These are phyloP conservation scores for Coleophoma cylindrospora DNA, from an alignment of 2,329 filamentous ascomycete genomes.

Conservation along the genomic window DNA sequence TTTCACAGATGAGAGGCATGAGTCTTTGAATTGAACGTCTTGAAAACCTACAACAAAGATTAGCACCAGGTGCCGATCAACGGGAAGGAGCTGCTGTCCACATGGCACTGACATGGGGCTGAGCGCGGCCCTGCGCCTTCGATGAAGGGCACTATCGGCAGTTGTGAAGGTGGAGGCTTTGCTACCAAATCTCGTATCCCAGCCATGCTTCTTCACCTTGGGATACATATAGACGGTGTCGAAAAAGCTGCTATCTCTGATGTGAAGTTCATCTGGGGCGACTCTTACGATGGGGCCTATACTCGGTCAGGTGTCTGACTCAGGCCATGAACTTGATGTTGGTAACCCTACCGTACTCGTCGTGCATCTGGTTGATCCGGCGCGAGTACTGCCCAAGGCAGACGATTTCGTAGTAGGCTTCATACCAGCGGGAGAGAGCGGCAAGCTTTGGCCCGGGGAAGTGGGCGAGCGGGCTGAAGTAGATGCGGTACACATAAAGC, in stretches of 20 bases:
- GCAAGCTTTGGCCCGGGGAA: constrained; percentile 25
- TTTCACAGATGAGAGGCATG: not conserved
- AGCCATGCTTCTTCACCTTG: not conserved
- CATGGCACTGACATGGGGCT: constrained; percentile 1
- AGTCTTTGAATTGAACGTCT: not conserved
- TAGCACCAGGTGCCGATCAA: not conserved
- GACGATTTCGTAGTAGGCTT: not conserved
- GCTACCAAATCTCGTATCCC: not conserved
- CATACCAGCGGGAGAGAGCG: constrained; percentile 16
- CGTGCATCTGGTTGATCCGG: constrained; percentile 14
- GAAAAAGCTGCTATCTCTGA: not conserved
- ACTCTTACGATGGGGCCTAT: constrained; percentile 27
- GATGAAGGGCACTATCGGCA: not conserved
- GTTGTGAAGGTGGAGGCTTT: not conserved
- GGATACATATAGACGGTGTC: not conserved
- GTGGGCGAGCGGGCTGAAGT: constrained; percentile 21
- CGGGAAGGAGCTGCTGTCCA: not conserved
- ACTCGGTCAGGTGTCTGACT: not conserved
- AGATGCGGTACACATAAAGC: constrained; percentile 17
- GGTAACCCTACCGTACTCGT: constrained; percentile 11
- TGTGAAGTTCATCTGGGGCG: constrained; percentile 20
- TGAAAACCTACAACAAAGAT: not conserved
- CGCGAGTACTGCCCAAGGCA: not conserved
- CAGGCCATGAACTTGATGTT: not conserved
- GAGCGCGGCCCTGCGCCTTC: not conserved